phyloP scores from a whole-genome alignment of 23 red algal genomes.

The Gracilaria domingensis region DNA sequence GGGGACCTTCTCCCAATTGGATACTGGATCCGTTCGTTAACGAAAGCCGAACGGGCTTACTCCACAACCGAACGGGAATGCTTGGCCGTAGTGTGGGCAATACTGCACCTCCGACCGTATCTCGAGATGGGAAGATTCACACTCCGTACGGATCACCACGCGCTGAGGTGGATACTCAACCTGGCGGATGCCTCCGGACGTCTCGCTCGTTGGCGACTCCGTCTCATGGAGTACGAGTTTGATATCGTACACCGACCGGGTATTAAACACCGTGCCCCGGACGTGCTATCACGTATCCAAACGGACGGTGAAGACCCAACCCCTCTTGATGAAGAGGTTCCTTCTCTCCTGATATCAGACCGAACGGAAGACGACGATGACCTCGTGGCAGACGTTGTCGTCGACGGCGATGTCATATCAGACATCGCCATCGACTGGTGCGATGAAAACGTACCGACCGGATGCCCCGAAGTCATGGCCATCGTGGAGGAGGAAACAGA shows the following conservation, averaged over 20 bases:
- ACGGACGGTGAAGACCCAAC: constrained; percentile 31
- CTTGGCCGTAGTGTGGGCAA: constrained; percentile 40
- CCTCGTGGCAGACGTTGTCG: neutral
- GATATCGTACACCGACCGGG: constrained; percentile 34
- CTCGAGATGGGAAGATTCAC: constrained; percentile 12
- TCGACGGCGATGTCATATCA: neutral
- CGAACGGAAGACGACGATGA: neutral
- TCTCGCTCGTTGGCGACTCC: constrained; percentile 40
- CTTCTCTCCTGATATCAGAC: constrained; percentile 14
- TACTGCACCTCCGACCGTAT: constrained; percentile 48
- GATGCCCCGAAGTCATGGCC: constrained; percentile 5
- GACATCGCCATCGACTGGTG: neutral
- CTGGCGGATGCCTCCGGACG: neutral
- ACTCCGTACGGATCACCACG: constrained; percentile 23
- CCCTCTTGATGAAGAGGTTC: constrained; percentile 6
- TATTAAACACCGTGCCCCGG: neutral
- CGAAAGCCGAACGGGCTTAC: constrained; percentile 33
- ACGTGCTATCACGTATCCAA: constrained; percentile 21
- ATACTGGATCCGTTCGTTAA: constrained; percentile 43
- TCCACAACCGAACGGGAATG: constrained; percentile 39
- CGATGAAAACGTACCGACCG: neutral
- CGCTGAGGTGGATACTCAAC: constrained; percentile 45
- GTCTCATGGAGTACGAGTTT: constrained; percentile 42
- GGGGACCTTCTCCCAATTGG: constrained; percentile 32
- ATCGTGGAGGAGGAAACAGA: neutral